Evolutionary conservation across 2,329 filamentous ascomycete species (phyloP).

Genomic region (Scorias spongiosa): DNA sequence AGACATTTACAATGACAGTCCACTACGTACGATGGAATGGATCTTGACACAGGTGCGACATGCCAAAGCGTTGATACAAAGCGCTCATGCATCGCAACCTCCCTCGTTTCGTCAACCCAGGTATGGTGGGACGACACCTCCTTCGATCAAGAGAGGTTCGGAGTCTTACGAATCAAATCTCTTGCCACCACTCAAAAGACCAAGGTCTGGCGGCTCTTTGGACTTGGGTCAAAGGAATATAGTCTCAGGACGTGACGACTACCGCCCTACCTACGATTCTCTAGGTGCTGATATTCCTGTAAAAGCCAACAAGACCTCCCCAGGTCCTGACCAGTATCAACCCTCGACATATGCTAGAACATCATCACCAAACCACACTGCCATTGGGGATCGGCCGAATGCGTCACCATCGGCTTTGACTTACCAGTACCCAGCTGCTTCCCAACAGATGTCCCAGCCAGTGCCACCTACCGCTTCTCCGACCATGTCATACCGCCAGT

Average conservation of each 20-base stretch:
- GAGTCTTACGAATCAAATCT: slow-evolving; percentile 9
- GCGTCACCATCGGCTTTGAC: not conserved
- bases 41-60: slow-evolving; percentile 9
- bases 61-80: slow-evolving; percentile 4
- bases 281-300: slow-evolving; percentile 1
- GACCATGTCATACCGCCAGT: slow-evolving; percentile 10
- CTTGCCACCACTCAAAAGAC: slow-evolving; percentile 6
- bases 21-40: slow-evolving; percentile 11
- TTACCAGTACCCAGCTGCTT: slow-evolving; percentile 8
- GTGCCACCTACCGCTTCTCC: slow-evolving; percentile 9
- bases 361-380: not conserved
- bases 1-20: slow-evolving; percentile 6
- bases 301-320: slow-evolving; percentile 7
- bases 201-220: slow-evolving; percentile 7
- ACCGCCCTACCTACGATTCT: slow-evolving; percentile 7
- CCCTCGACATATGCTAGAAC: slow-evolving; percentile 9
- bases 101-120: not conserved
- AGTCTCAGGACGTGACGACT: slow-evolving; percentile 4
- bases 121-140: slow-evolving; percentile 4
- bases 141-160: slow-evolving; percentile 8
- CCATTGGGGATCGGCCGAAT: not conserved
- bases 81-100: slow-evolving; percentile 5
- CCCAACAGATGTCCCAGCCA: slow-evolving; percentile 7
- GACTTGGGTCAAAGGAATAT: slow-evolving; percentile 3
- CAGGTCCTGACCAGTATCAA: slow-evolving; percentile 8